Evolutionary conservation across 1,139 yeast genomes (phyloP), one percentile per base, ranked within the genome.

Genomic region (Yamadazyma dushanensis): DNA sequence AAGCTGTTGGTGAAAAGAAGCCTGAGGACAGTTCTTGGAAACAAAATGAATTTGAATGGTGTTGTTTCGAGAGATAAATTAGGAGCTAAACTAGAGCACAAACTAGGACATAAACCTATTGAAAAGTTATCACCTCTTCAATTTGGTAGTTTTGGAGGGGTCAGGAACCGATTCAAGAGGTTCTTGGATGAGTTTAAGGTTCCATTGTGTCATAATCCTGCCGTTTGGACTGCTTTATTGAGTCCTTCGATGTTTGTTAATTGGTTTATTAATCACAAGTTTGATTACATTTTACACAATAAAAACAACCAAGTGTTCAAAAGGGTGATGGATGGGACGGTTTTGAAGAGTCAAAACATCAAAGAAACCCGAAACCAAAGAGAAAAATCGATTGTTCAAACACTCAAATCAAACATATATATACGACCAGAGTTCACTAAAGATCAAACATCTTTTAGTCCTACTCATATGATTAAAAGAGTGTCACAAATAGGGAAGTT

Each of bases 181-280:
- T 31, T 35, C 21, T 13, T 28, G 5, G 19, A 21, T 10, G 41
- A 37, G 29, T 34, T 43, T 15, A 15, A 19, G 6, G 22, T 14
- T 5, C 19, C 19, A 10, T 19, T 16, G 10, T 8, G 18, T 16
- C 15, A 22, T 8, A 23, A 14, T 23, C 6, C 17, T 10, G 16
- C 27, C 19, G 16, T 16, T 18, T 22, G 19, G 13, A 21, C 9
- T 17, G 25, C 29, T 22, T 16, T 8, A n/a, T 16, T 18, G 16
- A 10, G 3, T 10, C 16, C 18, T 5, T 6, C 30, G 16, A 11
- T 26, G 5, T 52, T 51, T 31, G 25, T 56, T 1, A 44, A 46
- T 3, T 54, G 61, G 60, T 55, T 56, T 41, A 53, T 45, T 18
- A 29, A 40, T 3, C 47, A 50, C 28, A 47, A 54, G 18, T 59